Conservation (phyloP, 352 stramenopile species). For the Globisporangium viniferum region DNA sequence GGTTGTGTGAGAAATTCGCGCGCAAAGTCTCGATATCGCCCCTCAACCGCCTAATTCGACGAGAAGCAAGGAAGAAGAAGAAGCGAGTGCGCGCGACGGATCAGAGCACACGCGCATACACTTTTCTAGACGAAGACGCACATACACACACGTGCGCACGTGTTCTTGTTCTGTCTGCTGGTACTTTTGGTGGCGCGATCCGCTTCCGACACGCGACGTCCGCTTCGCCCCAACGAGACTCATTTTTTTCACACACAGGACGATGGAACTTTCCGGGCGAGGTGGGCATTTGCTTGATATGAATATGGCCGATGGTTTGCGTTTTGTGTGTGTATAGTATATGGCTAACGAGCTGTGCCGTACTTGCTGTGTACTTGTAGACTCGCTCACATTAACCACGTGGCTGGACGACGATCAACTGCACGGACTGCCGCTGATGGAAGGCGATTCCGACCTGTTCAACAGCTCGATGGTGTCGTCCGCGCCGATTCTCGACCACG, state of each 20-base stretch:
- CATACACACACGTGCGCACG: not conserved
- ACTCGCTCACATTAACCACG: constrained; percentile 31
- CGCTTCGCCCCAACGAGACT: not conserved
- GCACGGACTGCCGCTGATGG: constrained; percentile 24
- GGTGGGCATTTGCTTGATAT: not conserved
- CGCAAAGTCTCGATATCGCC: not conserved
- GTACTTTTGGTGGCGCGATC: not conserved
- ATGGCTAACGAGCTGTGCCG: not conserved
- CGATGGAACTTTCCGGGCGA: constrained; percentile 16
- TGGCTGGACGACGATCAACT: constrained; percentile 57
- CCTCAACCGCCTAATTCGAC: constrained; percentile 4
- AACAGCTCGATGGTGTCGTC: constrained; percentile 20
- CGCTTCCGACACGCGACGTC: not conserved
- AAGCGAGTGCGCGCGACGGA: not conserved
- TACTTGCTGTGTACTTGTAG: constrained; percentile 15
- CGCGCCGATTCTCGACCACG: constrained; percentile 24
- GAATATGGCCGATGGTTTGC: not conserved
- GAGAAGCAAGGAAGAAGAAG: constrained; percentile 5
- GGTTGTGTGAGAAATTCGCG: constrained; percentile 3
- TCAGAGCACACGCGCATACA: not conserved
- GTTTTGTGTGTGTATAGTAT: constrained; percentile 17
- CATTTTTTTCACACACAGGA: not conserved
- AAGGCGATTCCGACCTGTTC: constrained; percentile 27
- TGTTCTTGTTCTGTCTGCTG: not conserved
- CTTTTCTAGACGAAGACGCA: not conserved